Percentiles rank a stretch among this genome's conserved stretches.
phyloP scores from a whole-genome alignment of 2,329 filamentous ascomycete species.

The Exophiala viscosa region DNA sequence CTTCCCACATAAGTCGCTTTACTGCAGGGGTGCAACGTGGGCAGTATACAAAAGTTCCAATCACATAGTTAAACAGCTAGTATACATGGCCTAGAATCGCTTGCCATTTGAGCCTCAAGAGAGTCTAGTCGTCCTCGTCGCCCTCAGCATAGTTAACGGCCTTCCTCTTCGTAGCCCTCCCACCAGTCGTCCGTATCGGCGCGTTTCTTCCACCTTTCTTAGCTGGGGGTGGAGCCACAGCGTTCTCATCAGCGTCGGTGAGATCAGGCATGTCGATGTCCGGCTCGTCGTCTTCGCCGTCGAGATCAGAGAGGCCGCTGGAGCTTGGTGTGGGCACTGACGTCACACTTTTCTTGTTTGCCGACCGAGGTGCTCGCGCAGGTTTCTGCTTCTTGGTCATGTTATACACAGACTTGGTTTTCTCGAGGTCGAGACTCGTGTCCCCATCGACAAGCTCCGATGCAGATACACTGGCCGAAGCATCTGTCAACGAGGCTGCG shows the following conservation, averaged over 20 bases:
- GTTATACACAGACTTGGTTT: constrained; percentile 10
- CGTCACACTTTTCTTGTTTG: not conserved
- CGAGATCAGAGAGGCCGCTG: constrained; percentile 35
- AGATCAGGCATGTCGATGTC: constrained; percentile 37
- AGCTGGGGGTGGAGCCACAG: not conserved
- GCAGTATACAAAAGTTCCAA: too few species aligned
- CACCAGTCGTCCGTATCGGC: constrained; percentile 18
- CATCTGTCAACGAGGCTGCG: constrained; percentile 2
- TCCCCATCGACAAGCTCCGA: not conserved
- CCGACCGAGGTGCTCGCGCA: constrained; percentile 27
- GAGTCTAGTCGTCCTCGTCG: constrained; percentile 9
- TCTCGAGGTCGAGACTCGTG: constrained; percentile 4
- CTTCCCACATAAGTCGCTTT: too few species aligned
- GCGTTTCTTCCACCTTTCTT: not conserved
- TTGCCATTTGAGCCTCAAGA: too few species aligned
- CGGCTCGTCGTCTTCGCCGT: constrained; percentile 30
- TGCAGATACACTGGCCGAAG: not conserved
- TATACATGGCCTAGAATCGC: too few species aligned
- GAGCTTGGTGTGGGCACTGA: not conserved
- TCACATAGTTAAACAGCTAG: too few species aligned
- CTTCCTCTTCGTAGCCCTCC: constrained; percentile 18
- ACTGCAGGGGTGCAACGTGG: too few species aligned
- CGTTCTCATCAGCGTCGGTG: constrained; percentile 30
- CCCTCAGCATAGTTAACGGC: constrained; percentile 26
- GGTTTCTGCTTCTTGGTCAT: constrained; percentile 31